Percentiles rank a stretch among this genome's conserved stretches.
phyloP scores from a whole-genome alignment of 768 basidiomycete species.

The Lactifluus piperatus region DNA sequence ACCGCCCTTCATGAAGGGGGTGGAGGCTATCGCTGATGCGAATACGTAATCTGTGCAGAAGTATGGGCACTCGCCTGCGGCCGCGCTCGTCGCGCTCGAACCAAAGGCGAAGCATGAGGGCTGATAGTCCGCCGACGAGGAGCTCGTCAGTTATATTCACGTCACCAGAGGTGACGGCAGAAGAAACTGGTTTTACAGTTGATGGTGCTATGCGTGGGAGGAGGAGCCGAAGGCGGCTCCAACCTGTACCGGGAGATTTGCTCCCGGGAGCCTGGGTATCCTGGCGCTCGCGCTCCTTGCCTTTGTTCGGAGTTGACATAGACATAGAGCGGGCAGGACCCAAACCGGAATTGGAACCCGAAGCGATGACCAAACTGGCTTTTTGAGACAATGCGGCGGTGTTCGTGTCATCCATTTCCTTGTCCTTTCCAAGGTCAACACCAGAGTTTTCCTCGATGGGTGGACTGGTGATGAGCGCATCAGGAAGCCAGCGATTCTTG shows the following conservation, averaged over 20 bases:
- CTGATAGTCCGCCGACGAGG: slow-evolving; percentile 69
- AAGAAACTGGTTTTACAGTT: slow-evolving; percentile 25
- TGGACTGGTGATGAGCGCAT: slow-evolving; percentile 33
- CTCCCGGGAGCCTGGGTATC: slow-evolving; percentile 20
- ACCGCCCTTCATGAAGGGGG: slow-evolving; percentile 65
- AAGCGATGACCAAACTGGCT: background rate
- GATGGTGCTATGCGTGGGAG: slow-evolving; percentile 45
- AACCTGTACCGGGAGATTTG: slow-evolving; percentile 34
- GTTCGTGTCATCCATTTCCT: slow-evolving; percentile 7
- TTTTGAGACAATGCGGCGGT: background rate
- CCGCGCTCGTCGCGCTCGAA: slow-evolving; percentile 81
- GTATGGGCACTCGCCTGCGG: slow-evolving; percentile 68
- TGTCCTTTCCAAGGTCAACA: slow-evolving; percentile 28
- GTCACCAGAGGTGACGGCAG: slow-evolving; percentile 40
- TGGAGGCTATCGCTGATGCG: slow-evolving; percentile 82
- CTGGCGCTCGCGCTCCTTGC: slow-evolving; percentile 5
- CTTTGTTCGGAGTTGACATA: slow-evolving; percentile 2
- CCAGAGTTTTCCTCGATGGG: slow-evolving; percentile 38
- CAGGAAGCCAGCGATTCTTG: slow-evolving; percentile 42
- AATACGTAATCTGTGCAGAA: slow-evolving; percentile 75
- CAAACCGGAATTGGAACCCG: background rate
- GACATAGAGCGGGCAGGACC: background rate
- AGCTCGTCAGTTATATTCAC: slow-evolving; percentile 81
- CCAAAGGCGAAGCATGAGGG: slow-evolving; percentile 73
- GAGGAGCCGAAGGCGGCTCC: slow-evolving; percentile 58